Evolutionary conservation across 1,284 basidiomycete genomes (phyloP).

Genomic region (Boletellus dicymbophilus): DNA sequence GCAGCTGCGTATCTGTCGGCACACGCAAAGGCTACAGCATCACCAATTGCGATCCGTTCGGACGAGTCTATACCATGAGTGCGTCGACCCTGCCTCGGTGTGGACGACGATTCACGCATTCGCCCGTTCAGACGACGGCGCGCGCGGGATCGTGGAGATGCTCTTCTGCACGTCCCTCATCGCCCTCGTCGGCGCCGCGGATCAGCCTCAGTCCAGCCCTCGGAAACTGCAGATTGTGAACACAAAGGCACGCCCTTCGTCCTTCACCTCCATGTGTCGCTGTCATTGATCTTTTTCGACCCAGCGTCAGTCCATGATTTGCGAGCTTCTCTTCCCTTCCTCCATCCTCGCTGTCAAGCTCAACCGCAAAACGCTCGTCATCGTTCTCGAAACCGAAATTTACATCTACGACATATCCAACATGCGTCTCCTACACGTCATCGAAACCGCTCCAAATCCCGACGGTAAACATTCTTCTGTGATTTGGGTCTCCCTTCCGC

Average conservation of each 20-base stretch:
- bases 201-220: slow-evolving; percentile 85
- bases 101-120: neutral
- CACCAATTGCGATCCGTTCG: slow-evolving; percentile 98
- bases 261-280: neutral
- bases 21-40: slow-evolving; percentile 97
- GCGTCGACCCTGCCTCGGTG: slow-evolving; percentile 35
- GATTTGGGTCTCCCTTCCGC: neutral
- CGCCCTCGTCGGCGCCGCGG: slow-evolving; percentile 93
- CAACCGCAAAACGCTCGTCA: slow-evolving; percentile 94
- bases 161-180: slow-evolving; percentile 98
- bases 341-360: slow-evolving; percentile 96
- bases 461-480: slow-evolving; percentile 59
- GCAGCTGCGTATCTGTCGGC: slow-evolving; percentile 92
- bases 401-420: slow-evolving; percentile 99
- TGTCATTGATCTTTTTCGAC: neutral
- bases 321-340: slow-evolving; percentile 96
- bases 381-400: slow-evolving; percentile 94
- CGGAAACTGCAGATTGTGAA: slow-evolving; percentile 97
- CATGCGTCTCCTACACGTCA: slow-evolving; percentile 97
- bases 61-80: slow-evolving; percentile 94
- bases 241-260: slow-evolving; percentile 74
- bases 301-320: slow-evolving; percentile 97
- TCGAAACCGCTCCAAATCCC: slow-evolving; percentile 96
- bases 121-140: slow-evolving; percentile 87
- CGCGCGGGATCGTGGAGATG: slow-evolving; percentile 98